Evolutionary conservation across 148 eudicot species (phyloP), one percentile per base, ranked within the genome.

Genomic region (Fagopyrum homotropicum): DNA sequence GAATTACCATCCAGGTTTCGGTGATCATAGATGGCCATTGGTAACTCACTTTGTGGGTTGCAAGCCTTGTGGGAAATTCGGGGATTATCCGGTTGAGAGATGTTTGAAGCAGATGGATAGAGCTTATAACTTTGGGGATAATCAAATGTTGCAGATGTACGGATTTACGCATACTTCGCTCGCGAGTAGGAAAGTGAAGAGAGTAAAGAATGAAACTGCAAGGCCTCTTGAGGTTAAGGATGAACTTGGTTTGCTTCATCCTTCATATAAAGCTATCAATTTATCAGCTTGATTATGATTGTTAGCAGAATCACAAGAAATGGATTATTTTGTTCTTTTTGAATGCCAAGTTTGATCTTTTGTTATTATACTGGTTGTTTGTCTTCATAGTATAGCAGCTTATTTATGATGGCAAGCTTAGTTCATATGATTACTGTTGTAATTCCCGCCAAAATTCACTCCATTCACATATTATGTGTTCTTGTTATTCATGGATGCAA

Each of bases 41-140:
- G 88, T 91, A 16, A 91, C 97, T 29, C 97, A 91, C 60, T 91
- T 91, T 77, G 93, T 91, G 43, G 97, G 97, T 47, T 91, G 97
- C 80, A 91, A 91, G 64, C 88, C 91, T 0, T 91, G 97, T 77
- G 87, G 85, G 49, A 88, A 88, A 73, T 82, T 81, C 8, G 91
- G 87, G 56, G 93, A 91, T 80, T 89, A 89, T 69, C 83, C 93
- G 0, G 83, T 86, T 22, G 90, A 91, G 82, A 86, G 91, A 76
- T 91, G 97, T 52, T 78, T 91, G 81, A 91, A 81, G 78, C 90
- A 86, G 64, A 91, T 91, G 93, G 91, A 91, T 51, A 78, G 93
- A 0, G 97, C 97, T 1, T 91, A 78, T 64, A 91, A 91, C 68
- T 89, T 91, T 70, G 97, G 87, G 55, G 97, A 91, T 72, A 83